A percentile compares a stretch with the other conserved stretches of the same genome.
phyloP scores from a whole-genome alignment of 169 alveolate genomes.

The Eimeria necatrix region DNA sequence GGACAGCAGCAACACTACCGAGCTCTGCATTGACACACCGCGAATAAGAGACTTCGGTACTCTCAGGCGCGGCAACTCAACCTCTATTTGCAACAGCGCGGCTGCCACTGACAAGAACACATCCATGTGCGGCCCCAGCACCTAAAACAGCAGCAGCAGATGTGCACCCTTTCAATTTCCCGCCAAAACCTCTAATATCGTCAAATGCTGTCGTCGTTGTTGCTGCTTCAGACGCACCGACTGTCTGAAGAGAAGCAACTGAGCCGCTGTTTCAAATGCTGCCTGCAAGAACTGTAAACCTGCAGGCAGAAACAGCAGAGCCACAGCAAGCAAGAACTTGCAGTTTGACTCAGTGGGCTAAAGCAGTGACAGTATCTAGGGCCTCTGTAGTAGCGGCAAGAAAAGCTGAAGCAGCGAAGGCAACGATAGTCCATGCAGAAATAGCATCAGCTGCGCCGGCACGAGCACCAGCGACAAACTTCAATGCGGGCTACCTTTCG shows the following conservation, averaged over 20 bases:
- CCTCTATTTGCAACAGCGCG: constrained; percentile 68
- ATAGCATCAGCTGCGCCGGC: background rate
- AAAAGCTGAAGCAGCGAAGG: background rate
- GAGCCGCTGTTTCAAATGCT: constrained; percentile 62
- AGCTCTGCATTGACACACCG: constrained; percentile 32
- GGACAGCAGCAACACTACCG: background rate
- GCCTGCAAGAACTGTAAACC: constrained; percentile 79
- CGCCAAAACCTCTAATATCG: background rate
- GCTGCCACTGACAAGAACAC: constrained; percentile 73
- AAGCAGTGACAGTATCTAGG: background rate
- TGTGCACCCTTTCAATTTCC: background rate
- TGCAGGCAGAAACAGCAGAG: background rate
- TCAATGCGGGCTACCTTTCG: background rate
- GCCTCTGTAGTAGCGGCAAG: background rate
- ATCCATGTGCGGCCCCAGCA: constrained; percentile 67
- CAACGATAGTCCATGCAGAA: background rate
- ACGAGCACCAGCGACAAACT: background rate
- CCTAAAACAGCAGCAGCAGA: constrained; percentile 35
- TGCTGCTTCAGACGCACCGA: constrained; percentile 60
- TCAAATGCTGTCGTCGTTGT: background rate
- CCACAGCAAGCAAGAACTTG: background rate
- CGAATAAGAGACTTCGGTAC: constrained; percentile 53
- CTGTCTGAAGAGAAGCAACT: constrained; percentile 76
- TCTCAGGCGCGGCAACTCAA: constrained; percentile 55
- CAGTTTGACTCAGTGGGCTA: background rate